Evolutionary conservation across 192 early-diverging fungal genomes (phyloP), one percentile per base, ranked within the genome.

Genomic region (Dimargaris xerosporica): DNA sequence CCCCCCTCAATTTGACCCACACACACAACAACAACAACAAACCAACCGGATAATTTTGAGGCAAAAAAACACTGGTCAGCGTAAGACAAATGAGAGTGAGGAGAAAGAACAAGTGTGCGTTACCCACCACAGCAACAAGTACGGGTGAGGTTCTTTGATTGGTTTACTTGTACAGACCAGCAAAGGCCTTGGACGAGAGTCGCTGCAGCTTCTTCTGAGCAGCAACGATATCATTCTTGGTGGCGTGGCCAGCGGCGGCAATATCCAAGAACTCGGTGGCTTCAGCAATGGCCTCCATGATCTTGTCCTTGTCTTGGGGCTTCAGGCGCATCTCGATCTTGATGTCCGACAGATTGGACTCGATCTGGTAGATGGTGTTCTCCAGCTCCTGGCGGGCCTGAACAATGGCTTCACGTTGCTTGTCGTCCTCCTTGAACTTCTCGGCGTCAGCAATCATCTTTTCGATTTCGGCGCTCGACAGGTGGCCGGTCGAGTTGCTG

Each of bases 381-480:
- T 89, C 89, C 63, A 91, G 79, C 62, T 86, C 82, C 77, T 89
- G 85, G 78, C 83, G 86, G 71, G 88, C 85, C 70, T 85, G 80
- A 69, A 89, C 80, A 56, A 77, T 74, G 53, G 83, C 81, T 72
- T 86, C 84, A 64, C 78, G 81, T 66, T 82, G 73, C 69, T 79
- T 76, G 74, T 91, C 89, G 66, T 82, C 76, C 65, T 87, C 82
- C 75, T 82, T 82, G 76, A 82, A 89, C 82, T 88, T 80, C 77
- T 92, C 89, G 65, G 93, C 91, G 63, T 94, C 93, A 44, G 67
- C 63, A 64, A 96, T 80, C 91, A 96, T 94, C 69, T 89, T 85
- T 69, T 94, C 89, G 66, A 96, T 93, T 69, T 96, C 93, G 62
- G 82, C 86, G 58, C 85, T 84, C 55, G 86, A 87, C 64, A 96